Conservation (phyloP, 345 rosid genomes). For the Rubroshorea leprosula region DNA sequence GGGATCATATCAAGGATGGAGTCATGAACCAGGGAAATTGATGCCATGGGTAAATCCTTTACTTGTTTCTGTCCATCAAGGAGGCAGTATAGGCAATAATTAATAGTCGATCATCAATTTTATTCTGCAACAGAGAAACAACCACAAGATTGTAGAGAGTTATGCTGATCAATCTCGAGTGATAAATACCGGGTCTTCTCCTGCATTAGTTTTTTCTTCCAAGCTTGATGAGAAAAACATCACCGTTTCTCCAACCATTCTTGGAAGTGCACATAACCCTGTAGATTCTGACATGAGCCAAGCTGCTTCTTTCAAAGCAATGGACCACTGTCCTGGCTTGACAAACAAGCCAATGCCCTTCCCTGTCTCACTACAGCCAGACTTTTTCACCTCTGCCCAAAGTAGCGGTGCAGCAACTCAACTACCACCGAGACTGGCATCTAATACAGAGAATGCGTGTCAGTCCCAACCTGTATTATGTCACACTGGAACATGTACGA, state of each 20-base stretch:
- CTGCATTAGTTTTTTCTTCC: constrained; percentile 39
- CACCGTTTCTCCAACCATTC: constrained; percentile 29
- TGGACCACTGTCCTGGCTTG: constrained; percentile 37
- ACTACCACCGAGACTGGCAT: constrained; percentile 26
- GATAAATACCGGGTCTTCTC: constrained; percentile 23
- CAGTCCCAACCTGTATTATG: constrained; percentile 28
- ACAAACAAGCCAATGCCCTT: constrained; percentile 39
- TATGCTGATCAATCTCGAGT: constrained; percentile 36
- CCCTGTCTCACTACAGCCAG: constrained; percentile 60
- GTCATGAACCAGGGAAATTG: constrained; percentile 56
- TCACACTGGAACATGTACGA: constrained; percentile 23
- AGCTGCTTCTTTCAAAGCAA: constrained; percentile 29
- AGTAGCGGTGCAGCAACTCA: constrained; percentile 32
- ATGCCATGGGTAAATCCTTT: constrained; percentile 58
- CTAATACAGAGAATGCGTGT: constrained; percentile 35
- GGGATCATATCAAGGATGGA: constrained; percentile 70
- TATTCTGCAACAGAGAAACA: constrained; percentile 45
- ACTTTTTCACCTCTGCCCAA: constrained; percentile 35
- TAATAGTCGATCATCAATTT: neutral
- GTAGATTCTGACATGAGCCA: constrained; percentile 36
- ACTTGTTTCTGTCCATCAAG: neutral
- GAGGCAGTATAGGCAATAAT: neutral
- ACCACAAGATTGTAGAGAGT: constrained; percentile 41
- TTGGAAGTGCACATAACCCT: constrained; percentile 33
- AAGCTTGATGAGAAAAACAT: constrained; percentile 53